Evolutionary conservation across 371 early-diverging fungal species (phyloP).

Genomic region (Syncephalastrum contaminatum): DNA sequence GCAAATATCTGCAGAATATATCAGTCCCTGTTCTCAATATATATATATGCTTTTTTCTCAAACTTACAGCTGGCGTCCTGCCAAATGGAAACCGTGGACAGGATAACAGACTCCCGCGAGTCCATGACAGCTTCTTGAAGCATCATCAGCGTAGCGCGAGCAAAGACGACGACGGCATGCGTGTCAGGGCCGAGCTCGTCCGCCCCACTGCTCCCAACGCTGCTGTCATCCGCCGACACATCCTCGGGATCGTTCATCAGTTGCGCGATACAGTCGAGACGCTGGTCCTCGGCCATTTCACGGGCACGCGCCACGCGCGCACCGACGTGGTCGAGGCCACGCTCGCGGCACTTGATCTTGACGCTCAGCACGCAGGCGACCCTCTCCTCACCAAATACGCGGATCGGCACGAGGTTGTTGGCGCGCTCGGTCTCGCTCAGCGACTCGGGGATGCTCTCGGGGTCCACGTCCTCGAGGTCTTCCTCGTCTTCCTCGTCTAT

Average conservation of each 20-base stretch:
- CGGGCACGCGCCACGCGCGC: constrained; percentile 28
- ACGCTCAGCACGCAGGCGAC: constrained; percentile 52
- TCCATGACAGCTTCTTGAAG: constrained; percentile 64
- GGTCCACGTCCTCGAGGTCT: constrained; percentile 12
- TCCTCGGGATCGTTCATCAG: constrained; percentile 8
- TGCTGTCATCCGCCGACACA: constrained; percentile 9
- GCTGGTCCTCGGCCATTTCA: constrained; percentile 15
- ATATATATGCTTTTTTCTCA: no score
- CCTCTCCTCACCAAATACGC: constrained; percentile 47
- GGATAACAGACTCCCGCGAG: constrained; percentile 58
- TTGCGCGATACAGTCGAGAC: constrained; percentile 11
- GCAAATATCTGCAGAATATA: constrained; percentile 31
- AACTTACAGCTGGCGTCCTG: constrained; percentile 56
- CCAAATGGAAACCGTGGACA: constrained; percentile 52
- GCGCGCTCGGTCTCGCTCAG: constrained; percentile 52
- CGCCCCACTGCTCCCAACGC: neutral
- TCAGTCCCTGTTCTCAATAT: neutral
- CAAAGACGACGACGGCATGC: constrained; percentile 24
- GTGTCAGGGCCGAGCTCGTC: constrained; percentile 11
- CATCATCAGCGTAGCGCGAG: constrained; percentile 59
- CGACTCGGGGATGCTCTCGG: constrained; percentile 45
- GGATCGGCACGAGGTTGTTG: constrained; percentile 48
- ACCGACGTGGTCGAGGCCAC: constrained; percentile 44
- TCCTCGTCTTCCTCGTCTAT: constrained; percentile 7
- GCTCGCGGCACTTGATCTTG: constrained; percentile 51